phyloP scores from a whole-genome alignment of 352 stramenopile genomes.

The Pilasporangium apinafurcum region DNA sequence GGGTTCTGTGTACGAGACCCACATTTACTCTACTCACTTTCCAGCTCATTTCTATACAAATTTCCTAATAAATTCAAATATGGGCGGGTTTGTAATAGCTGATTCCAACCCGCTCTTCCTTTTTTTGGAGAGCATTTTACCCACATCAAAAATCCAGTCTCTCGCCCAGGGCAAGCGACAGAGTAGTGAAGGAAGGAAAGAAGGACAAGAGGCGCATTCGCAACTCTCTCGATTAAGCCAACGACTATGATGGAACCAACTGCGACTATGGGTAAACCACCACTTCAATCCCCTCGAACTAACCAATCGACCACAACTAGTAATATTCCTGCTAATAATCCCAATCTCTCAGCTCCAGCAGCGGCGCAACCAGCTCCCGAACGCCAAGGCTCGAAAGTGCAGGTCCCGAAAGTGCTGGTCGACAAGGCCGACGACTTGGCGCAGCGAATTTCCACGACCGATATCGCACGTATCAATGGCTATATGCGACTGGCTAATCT shows the following conservation, averaged over 20 bases:
- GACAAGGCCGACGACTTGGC: slow-evolving; percentile 66
- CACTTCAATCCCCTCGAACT: no score
- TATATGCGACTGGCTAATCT: slow-evolving; percentile 84
- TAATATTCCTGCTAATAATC: no score
- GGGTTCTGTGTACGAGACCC: no score
- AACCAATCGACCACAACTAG: no score
- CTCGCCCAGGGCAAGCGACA: no score
- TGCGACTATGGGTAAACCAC: slow-evolving; percentile 6
- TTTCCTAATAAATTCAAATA: no score
- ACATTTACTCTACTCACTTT: no score
- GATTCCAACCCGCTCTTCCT: no score
- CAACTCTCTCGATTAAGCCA: no score
- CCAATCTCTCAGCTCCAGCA: slow-evolving; percentile 1
- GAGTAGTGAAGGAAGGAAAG: background rate
- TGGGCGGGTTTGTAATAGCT: no score
- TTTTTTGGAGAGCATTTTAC: no score
- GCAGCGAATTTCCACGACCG: slow-evolving; percentile 62
- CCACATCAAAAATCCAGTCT: background rate
- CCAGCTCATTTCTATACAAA: no score
- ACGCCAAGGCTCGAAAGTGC: slow-evolving; percentile 38
- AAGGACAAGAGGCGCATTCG: background rate
- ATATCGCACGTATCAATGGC: slow-evolving; percentile 82
- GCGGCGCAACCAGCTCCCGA: slow-evolving; percentile 5
- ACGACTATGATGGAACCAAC: slow-evolving; percentile 14
- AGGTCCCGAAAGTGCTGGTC: slow-evolving; percentile 61